A percentile compares a stretch with the other conserved stretches of the same genome.
Evolutionary conservation across 768 basidiomycete genomes (phyloP).

Genomic region (Podaxis carcinomalis): DNA sequence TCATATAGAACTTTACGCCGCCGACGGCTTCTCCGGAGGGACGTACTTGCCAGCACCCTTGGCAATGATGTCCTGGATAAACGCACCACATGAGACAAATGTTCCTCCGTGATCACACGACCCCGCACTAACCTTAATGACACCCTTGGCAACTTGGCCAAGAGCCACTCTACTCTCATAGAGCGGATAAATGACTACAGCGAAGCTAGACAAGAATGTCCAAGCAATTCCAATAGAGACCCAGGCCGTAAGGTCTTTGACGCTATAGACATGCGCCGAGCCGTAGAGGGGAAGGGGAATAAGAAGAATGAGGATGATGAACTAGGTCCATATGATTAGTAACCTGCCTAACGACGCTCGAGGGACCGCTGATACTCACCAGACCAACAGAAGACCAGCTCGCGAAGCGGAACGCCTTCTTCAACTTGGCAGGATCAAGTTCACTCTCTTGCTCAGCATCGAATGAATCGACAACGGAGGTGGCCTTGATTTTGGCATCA

Average conservation of each 20-base stretch:
- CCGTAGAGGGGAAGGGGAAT: conserved; percentile 89
- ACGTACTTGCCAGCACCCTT: neutral
- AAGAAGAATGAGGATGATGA: conserved; percentile 61
- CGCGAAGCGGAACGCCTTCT: conserved; percentile 79
- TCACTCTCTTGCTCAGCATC: conserved; percentile 45
- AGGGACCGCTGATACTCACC: conserved; percentile 34
- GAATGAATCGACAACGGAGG: conserved; percentile 32
- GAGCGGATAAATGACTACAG: conserved; percentile 81
- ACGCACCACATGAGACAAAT: neutral
- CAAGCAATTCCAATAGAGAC: conserved; percentile 79
- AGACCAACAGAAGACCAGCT: conserved; percentile 66
- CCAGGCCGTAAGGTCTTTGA: conserved; percentile 71
- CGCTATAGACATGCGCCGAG: conserved; percentile 65
- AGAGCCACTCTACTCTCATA: conserved; percentile 79
- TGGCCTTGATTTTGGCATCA: conserved; percentile 16
- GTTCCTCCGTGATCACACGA: neutral
- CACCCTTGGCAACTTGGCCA: conserved; percentile 49
- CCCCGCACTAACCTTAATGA: conserved; percentile 52
- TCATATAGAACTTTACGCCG: neutral
- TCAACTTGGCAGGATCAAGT: conserved; percentile 58
- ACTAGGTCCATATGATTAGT: conserved; percentile 27
- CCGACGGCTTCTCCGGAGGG: neutral
- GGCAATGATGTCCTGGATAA: neutral
- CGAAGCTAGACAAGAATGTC: conserved; percentile 72
- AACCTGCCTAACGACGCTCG: neutral